Evolutionary conservation across 495 filamentous ascomycete genomes (phyloP).

Genomic region (Trichoderma reesei): DNA sequence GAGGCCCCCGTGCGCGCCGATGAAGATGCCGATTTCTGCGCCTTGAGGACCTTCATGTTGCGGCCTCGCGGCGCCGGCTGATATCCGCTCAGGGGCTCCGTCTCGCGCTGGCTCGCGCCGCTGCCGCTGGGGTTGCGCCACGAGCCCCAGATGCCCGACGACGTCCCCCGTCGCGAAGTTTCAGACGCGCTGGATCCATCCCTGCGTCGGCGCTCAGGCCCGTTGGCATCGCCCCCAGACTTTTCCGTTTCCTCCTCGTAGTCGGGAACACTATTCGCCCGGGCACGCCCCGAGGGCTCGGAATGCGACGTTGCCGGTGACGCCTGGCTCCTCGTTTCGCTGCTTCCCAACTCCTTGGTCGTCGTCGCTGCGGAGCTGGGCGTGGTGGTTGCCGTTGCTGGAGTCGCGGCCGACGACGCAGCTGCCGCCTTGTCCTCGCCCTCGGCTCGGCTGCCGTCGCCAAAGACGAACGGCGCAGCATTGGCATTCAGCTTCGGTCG

Average conservation of each 20-base stretch:
- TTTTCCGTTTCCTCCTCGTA: slow-evolving; percentile 32
- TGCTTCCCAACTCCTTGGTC: slow-evolving; percentile 4
- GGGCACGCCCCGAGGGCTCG: slow-evolving; percentile 23
- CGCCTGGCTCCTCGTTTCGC: slow-evolving; percentile 3
- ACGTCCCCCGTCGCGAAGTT: slow-evolving; percentile 32
- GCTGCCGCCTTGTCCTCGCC: slow-evolving; percentile 4
- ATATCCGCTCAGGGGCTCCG: slow-evolving; percentile 44
- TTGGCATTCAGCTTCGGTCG: slow-evolving; percentile 40
- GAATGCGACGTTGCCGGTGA: slow-evolving; percentile 22
- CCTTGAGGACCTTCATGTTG: slow-evolving; percentile 71
- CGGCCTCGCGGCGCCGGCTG: slow-evolving; percentile 46
- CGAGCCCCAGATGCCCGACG: slow-evolving; percentile 50
- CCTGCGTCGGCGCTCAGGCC: slow-evolving; percentile 20
- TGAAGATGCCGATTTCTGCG: slow-evolving; percentile 45
- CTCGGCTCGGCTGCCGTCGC: slow-evolving; percentile 18
- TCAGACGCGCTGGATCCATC: slow-evolving; percentile 24
- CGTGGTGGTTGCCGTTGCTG: slow-evolving; percentile 14
- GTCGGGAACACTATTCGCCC: slow-evolving; percentile 27
- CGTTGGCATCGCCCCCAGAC: slow-evolving; percentile 18
- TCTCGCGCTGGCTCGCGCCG: slow-evolving; percentile 36
- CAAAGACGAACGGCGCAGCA: slow-evolving; percentile 35
- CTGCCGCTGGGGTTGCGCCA: slow-evolving; percentile 53
- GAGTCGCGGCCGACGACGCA: slow-evolving; percentile 12
- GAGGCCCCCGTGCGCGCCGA: slow-evolving; percentile 35
- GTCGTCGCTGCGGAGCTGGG: background rate